Percentiles rank a stretch among this genome's conserved stretches.
These are phyloP conservation scores for Dioscorea dumetorum DNA, from an alignment of 106 monocot species.

Conservation along the genomic window DNA sequence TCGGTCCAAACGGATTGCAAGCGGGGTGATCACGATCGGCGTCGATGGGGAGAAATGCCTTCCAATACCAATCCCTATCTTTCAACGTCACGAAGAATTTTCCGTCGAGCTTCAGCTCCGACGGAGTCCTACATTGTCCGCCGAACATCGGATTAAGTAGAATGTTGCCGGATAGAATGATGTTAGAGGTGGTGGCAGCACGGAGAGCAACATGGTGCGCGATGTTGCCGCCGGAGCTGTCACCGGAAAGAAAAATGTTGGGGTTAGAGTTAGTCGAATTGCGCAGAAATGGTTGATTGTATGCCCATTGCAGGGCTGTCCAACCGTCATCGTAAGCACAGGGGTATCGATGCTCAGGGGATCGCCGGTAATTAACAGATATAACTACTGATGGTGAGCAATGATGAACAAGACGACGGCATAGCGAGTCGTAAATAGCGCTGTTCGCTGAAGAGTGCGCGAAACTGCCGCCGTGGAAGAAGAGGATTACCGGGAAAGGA, in stretches of 20 bases:
- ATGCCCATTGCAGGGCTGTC: conserved; percentile 73
- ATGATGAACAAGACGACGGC: conserved; percentile 66
- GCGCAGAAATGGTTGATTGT: conserved; percentile 51
- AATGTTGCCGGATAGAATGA: conserved; percentile 60
- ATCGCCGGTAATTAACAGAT: conserved; percentile 80
- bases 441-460: conserved; percentile 83
- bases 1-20: conserved; percentile 86
- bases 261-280: conserved; percentile 23
- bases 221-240: conserved; percentile 94
- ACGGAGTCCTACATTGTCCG: conserved; percentile 50
- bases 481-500: conserved; percentile 76
- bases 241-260: conserved; percentile 64
- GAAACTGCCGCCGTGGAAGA: conserved; percentile 97
- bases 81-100: conserved; percentile 86
- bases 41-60: conserved; percentile 78
- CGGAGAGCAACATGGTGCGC: conserved; percentile 77
- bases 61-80: conserved; percentile 97
- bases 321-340: conserved; percentile 90
- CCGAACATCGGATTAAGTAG: conserved; percentile 94
- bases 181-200: conserved; percentile 35
- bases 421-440: conserved; percentile 79
- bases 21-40: conserved; percentile 83
- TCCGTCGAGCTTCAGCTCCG: conserved; percentile 63
- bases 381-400: conserved; percentile 57
- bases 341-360: conserved; percentile 81